Evolutionary conservation across 208 protist genomes (phyloP).

Genomic region (Crithidia sp.): DNA sequence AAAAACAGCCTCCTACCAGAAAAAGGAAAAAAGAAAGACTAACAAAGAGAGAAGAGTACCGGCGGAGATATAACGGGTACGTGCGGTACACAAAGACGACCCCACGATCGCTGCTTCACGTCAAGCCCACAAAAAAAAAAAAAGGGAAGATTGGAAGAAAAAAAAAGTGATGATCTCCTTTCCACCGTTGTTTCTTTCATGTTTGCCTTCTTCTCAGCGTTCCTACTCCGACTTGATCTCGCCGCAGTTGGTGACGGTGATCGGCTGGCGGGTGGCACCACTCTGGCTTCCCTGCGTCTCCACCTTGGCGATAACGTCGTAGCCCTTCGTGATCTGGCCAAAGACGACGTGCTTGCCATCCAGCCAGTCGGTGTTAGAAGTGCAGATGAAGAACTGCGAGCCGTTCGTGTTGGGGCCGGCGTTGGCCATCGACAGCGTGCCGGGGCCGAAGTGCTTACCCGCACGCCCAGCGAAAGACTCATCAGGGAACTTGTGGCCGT

Average conservation of each 20-base stretch:
- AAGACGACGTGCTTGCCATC: slow-evolving; percentile 96
- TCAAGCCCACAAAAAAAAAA: not conserved
- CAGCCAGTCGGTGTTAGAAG: slow-evolving; percentile 77
- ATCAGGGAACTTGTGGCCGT: slow-evolving; percentile 93
- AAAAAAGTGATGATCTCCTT: no score
- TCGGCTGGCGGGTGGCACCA: slow-evolving; percentile 72
- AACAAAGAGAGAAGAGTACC: no score
- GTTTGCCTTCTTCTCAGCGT: not conserved
- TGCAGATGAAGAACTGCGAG: slow-evolving; percentile 94
- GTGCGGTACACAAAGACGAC: no score
- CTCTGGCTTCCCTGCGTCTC: slow-evolving; percentile 75
- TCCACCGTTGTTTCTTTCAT: no score
- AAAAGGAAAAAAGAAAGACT: not conserved
- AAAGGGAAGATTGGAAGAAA: slow-evolving; percentile 1
- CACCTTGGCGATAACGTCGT: slow-evolving; percentile 82
- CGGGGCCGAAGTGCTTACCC: slow-evolving; percentile 68
- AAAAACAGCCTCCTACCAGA: slow-evolving; percentile 9
- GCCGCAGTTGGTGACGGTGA: slow-evolving; percentile 78
- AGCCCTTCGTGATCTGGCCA: slow-evolving; percentile 90
- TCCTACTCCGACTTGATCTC: slow-evolving; percentile 60
- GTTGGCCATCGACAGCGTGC: slow-evolving; percentile 94
- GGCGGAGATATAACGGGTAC: no score
- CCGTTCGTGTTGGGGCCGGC: slow-evolving; percentile 94
- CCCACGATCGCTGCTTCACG: no score
- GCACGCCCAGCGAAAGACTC: slow-evolving; percentile 92